phyloP scores from a whole-genome alignment of 2,329 filamentous ascomycete species.

The Stachybotrys echinatus region DNA sequence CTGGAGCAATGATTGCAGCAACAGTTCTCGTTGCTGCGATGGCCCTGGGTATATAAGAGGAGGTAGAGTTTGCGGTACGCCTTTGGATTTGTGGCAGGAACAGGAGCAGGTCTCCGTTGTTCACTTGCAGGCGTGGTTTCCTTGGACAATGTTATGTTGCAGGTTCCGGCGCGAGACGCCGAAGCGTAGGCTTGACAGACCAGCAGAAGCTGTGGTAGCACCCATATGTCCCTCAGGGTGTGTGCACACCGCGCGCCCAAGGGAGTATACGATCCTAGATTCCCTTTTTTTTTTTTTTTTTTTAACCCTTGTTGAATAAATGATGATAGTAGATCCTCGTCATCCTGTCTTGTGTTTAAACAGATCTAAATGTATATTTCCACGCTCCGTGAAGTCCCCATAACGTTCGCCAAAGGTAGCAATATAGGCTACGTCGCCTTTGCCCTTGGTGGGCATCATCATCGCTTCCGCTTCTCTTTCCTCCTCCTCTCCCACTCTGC shows the following conservation, averaged over 20 bases:
- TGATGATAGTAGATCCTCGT: neutral
- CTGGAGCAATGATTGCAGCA: conserved; percentile 6
- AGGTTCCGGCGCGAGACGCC: too few relatives aligned
- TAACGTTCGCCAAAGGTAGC: neutral
- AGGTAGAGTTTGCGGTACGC: neutral
- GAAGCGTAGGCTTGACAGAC: neutral
- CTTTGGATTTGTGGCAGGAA: neutral
- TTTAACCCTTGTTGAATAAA: neutral
- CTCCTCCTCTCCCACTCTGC: conserved; percentile 54
- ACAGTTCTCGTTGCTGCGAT: conserved; percentile 2
- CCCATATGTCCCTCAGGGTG: neutral
- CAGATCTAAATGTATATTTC: neutral
- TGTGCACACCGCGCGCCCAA: neutral
- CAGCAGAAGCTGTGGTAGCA: neutral
- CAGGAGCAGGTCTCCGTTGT: neutral
- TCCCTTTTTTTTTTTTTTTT: neutral
- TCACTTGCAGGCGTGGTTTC: neutral
- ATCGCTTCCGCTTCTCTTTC: conserved; percentile 28
- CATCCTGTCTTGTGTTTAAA: neutral
- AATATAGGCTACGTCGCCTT: neutral
- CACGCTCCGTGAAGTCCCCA: neutral
- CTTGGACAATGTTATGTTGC: neutral
- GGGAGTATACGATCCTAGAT: neutral
- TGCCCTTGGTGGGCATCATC: neutral
- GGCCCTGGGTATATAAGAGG: neutral